Conservation (phyloP, 164 flowering plant genomes). For the Vitis amurensis region DNA sequence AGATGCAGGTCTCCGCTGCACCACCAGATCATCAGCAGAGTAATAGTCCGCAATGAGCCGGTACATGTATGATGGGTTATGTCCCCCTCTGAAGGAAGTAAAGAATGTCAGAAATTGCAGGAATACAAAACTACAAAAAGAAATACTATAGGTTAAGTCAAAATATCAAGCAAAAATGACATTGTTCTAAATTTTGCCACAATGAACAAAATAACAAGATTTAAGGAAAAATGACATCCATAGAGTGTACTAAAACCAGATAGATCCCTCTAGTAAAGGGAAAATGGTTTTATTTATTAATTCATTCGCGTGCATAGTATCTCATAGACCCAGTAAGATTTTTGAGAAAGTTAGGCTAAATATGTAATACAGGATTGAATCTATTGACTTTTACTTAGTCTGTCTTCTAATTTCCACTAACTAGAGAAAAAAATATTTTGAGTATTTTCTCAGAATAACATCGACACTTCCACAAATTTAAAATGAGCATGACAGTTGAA, state of each 20-base stretch:
- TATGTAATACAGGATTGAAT: no score
- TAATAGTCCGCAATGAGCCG: conserved; percentile 95
- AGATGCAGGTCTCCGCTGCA: conserved; percentile 49
- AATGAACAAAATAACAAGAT: no score
- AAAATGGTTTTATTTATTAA: no score
- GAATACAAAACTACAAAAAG: not conserved
- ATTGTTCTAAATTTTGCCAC: no score
- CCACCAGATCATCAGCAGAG: conserved; percentile 84
- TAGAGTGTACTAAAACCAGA: no score
- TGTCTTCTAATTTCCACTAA: not conserved
- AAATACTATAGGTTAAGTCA: no score
- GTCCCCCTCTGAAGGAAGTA: conserved; percentile 74
- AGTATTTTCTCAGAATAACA: not conserved
- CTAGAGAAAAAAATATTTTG: not conserved
- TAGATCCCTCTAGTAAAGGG: no score
- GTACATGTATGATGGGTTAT: conserved; percentile 94
- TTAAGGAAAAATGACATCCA: no score
- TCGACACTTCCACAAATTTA: no score
- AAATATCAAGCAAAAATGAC: no score
- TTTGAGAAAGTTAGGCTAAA: not conserved
- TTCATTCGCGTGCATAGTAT: no score
- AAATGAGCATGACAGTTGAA: not conserved
- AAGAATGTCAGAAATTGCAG: not conserved
- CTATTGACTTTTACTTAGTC: not conserved
- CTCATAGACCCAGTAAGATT: no score